A percentile compares a stretch with the other conserved stretches of the same genome.
Evolutionary conservation across 495 filamentous ascomycete genomes (phyloP).

Genomic region (Hypoxylon crocopeplum): DNA sequence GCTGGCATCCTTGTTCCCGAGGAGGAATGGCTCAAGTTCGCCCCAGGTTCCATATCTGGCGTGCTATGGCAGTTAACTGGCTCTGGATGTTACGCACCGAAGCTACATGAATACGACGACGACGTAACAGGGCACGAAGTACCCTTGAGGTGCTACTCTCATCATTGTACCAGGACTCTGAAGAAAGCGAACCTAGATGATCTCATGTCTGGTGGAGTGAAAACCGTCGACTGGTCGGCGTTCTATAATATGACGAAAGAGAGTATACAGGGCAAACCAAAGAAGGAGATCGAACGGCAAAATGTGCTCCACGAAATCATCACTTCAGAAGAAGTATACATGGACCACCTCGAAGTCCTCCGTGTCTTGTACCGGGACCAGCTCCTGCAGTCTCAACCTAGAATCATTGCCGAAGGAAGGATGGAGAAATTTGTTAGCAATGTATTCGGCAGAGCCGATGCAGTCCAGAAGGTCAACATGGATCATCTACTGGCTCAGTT

Average conservation of each 20-base stretch:
- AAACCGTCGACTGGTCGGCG: constrained; percentile 84
- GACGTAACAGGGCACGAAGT: constrained; percentile 46
- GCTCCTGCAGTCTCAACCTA: constrained; percentile 73
- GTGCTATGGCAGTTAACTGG: constrained; percentile 95
- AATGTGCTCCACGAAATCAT: constrained; percentile 97
- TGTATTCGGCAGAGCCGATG: constrained; percentile 91
- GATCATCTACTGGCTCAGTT: constrained; percentile 93
- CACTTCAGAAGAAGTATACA: constrained; percentile 88
- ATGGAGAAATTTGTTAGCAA: constrained; percentile 77
- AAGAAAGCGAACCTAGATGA: constrained; percentile 89
- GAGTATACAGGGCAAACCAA: constrained; percentile 67
- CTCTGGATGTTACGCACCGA: constrained; percentile 86
- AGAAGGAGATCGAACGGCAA: constrained; percentile 91
- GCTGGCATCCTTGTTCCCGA: constrained; percentile 82
- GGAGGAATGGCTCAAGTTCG: constrained; percentile 98
- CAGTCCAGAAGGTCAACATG: constrained; percentile 89
- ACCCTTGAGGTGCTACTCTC: constrained; percentile 86
- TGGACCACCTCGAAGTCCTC: constrained; percentile 85
- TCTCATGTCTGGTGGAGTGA: constrained; percentile 70
- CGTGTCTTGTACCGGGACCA: constrained; percentile 86
- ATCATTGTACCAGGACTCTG: constrained; percentile 91
- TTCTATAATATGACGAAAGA: constrained; percentile 89
- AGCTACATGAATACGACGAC: constrained; percentile 75
- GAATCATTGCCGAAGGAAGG: constrained; percentile 78
- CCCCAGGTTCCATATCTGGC: constrained; percentile 74